Evolutionary conservation across 176 grass and related monocot species (phyloP).

Genomic region (Poa annua): DNA sequence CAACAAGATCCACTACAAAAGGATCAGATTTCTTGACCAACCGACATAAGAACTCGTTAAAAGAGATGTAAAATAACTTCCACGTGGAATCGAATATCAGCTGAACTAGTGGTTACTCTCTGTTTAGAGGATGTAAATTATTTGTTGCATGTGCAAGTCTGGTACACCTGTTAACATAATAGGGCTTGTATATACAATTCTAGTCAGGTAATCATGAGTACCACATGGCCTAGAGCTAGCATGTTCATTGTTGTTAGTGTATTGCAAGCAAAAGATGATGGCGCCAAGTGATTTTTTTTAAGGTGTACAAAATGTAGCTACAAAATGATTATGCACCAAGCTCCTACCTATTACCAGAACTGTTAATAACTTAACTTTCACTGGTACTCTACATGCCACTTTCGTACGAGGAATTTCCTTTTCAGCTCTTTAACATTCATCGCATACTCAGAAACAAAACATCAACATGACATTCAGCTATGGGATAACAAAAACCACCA

Average conservation of each 20-base stretch:
- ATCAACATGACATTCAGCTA: neutral
- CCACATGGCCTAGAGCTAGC: constrained; percentile 24
- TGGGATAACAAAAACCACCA: neutral
- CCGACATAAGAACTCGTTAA: constrained; percentile 4
- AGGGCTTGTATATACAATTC: neutral
- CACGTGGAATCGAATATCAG: neutral
- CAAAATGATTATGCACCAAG: neutral
- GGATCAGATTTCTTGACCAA: constrained; percentile 8
- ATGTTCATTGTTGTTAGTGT: neutral
- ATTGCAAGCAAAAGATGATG: neutral
- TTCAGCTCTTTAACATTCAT: neutral
- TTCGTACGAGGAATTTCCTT: neutral
- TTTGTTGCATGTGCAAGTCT: constrained; percentile 24
- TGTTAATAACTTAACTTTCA: constrained; percentile 17
- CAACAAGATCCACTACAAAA: constrained; percentile 28
- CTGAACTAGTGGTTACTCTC: constrained; percentile 1
- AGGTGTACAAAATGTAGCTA: neutral
- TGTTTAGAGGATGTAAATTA: constrained; percentile 1
- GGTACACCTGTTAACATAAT: neutral
- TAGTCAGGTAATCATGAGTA: neutral
- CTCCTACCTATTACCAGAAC: neutral
- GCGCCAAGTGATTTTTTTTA: neutral
- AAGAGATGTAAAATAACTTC: neutral
- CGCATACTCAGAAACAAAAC: neutral
- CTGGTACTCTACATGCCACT: neutral